Conservation (phyloP, 495 filamentous ascomycete genomes). For the Penicillium paradoxum region DNA sequence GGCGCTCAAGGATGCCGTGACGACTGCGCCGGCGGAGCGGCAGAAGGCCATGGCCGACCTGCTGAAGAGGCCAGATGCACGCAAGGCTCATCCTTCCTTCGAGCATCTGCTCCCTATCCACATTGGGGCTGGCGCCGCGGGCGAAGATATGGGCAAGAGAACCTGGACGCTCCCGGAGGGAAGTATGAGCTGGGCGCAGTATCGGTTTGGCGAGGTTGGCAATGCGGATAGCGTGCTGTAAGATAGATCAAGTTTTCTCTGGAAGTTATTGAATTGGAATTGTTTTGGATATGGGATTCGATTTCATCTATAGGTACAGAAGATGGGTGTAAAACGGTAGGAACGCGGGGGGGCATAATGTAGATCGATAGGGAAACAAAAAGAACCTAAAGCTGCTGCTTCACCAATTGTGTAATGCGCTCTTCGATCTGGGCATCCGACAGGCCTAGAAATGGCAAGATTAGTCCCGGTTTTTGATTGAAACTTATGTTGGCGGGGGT, state of each 20-base stretch:
- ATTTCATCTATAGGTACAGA: constrained; percentile 46
- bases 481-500: constrained; percentile 1
- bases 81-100: constrained; percentile 71
- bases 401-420: constrained; percentile 75
- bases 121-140: constrained; percentile 67
- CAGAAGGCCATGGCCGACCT: constrained; percentile 56
- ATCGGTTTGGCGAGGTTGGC: constrained; percentile 61
- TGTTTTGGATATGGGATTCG: constrained; percentile 16
- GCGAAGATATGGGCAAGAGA: constrained; percentile 55
- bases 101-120: constrained; percentile 79
- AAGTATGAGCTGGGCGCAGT: constrained; percentile 70
- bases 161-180: constrained; percentile 63
- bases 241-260: background rate
- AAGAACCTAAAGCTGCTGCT: constrained; percentile 42
- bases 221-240: constrained; percentile 19
- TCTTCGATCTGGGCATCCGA: constrained; percentile 91
- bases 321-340: constrained; percentile 23
- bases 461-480: constrained; percentile 12
- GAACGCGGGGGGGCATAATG: constrained; percentile 29
- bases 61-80: constrained; percentile 60
- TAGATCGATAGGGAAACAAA: constrained; percentile 9
- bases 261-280: background rate
- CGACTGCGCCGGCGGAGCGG: constrained; percentile 47
- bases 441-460: constrained; percentile 53
- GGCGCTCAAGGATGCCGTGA: constrained; percentile 67